Base-by-base conservation (phyloP, 139 green algal species). In the Pedinophyceae sp. region DNA sequence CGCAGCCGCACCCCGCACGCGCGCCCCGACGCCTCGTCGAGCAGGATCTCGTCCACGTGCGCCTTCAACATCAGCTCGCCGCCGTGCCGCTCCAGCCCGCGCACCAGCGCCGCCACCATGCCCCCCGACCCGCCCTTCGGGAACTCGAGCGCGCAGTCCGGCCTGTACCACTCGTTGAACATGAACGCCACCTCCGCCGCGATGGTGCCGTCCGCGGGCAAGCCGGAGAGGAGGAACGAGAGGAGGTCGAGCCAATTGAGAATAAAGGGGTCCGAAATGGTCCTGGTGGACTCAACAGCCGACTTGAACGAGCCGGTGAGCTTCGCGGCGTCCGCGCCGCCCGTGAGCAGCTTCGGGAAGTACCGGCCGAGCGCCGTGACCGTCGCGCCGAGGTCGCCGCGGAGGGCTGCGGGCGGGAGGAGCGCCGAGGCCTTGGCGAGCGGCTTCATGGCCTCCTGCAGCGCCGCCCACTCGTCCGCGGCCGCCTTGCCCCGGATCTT, bases 211-310 rank as follows among this genome's bases (percentile, higher is more conserved):
- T 87, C 71, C 15, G 89, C 82, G 15, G 84, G 82, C 52, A 93
- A 66, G 1, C 92, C 91, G 10, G 62, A 84, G 16, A 99, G 71
- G 55, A 99, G 64, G 75, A 98, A 99, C 69, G 68, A 91, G 24
- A 96, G 75, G 58, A 99, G 75, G 68, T 97, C 80, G 49, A 97
- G 62, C 75, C 83, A 97, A 73, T 93, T 90, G 25, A 61, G 58
- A 34, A 95, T 78, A 65, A 97, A 97, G 19, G 68, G 66, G 61
- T 95, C 78, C 15, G 41, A n/a, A n/a, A n/a, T n/a, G n/a, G n/a
- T n/a, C n/a, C n/a, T n/a, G n/a, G n/a, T n/a, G n/a, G n/a, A 53
- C 23, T 38, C 48, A 53, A 26, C 43, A 50, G 17, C 16, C 4
- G 22, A 38, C 48, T 30, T 53, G 7, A 94, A 95, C 13, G 87